phyloP scores from a whole-genome alignment of 306 rosid species.

The Malus domestica region ASM211411v1 NC_041791.1:31267001-31267500 shows the following conservation, averaged over 20 bases:
- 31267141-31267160: conserved; percentile 83
- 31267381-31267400: neutral
- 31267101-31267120: conserved; percentile 17
- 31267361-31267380: neutral
- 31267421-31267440: neutral
- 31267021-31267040: neutral
- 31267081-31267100: neutral
- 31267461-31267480: neutral
- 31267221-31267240: conserved; percentile 68
- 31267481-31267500: conserved; percentile 49
- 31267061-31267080: conserved; percentile 5
- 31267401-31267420: neutral
- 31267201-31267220: conserved; percentile 96
- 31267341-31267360: neutral
- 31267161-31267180: conserved; percentile 74
- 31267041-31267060: conserved; percentile 1
- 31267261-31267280: conserved; percentile 60
- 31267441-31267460: neutral
- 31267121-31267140: conserved; percentile 88
- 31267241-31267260: conserved; percentile 94
- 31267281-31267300: neutral
- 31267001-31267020: conserved; percentile 7
- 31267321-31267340: neutral
- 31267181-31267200: conserved; percentile 73
- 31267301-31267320: neutral